Percentiles rank a stretch among this genome's conserved stretches.
phyloP scores from a whole-genome alignment of 805 yeast species.

The Kodamaea laetipori region DNA sequence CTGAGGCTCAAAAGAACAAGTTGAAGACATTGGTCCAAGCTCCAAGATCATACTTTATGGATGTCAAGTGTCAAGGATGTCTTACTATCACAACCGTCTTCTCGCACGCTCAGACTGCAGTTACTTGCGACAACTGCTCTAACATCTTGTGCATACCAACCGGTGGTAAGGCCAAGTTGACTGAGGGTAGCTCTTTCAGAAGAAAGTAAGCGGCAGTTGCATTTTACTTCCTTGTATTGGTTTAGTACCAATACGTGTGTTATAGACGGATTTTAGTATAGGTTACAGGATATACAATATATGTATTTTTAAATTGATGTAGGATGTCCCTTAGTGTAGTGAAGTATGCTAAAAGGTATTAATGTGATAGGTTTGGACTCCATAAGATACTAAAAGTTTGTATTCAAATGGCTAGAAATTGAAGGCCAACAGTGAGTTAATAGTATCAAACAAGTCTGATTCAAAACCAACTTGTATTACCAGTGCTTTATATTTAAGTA shows the following conservation, averaged over 20 bases:
- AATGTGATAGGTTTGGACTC: too few relatives aligned
- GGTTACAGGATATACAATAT: not conserved
- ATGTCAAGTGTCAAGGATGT: conserved; percentile 46
- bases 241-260: conserved; percentile 4
- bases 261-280: not conserved
- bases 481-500: too few relatives aligned
- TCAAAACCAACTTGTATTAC: too few relatives aligned
- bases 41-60: conserved; percentile 47
- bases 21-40: conserved; percentile 43
- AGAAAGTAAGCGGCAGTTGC: conserved; percentile 31
- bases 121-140: conserved; percentile 44
- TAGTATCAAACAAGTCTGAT: too few relatives aligned
- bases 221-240: conserved; percentile 2
- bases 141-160: conserved; percentile 44
- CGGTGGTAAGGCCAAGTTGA: conserved; percentile 47
- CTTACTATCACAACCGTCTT: conserved; percentile 44
- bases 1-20: conserved; percentile 42
- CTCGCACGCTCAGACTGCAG: conserved; percentile 46
- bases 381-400: too few relatives aligned
- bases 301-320: not conserved
- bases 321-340: too few relatives aligned
- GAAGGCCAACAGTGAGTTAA: too few relatives aligned
- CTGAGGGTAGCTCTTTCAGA: conserved; percentile 46
- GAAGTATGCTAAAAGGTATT: too few relatives aligned
- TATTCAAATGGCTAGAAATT: too few relatives aligned